These are phyloP conservation scores for Sicyos baderoa DNA, from an alignment of 306 rosid genomes.

Conservation along the genomic window DNA sequence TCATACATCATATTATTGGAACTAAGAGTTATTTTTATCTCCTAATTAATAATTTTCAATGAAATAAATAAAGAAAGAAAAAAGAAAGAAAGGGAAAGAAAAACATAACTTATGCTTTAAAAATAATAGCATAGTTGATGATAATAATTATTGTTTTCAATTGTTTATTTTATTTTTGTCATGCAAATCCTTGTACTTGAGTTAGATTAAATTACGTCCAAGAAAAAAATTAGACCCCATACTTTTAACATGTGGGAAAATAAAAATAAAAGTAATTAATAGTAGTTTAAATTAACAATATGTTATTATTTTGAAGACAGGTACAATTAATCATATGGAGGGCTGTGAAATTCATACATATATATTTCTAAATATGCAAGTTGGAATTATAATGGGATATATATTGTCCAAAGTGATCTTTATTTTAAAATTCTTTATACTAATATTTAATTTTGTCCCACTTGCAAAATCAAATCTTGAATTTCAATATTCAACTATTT, in stretches of 20 bases:
- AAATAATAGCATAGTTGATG: background rate
- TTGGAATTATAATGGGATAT: background rate
- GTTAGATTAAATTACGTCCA: background rate
- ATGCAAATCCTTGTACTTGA: background rate
- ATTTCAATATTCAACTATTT: background rate
- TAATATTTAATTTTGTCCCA: constrained; percentile 5
- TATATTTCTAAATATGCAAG: background rate
- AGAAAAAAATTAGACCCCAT: background rate
- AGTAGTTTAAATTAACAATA: background rate
- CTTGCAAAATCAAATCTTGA: constrained; percentile 12
- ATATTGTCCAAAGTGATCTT: background rate
- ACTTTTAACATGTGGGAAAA: background rate
- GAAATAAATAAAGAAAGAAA: too few species aligned
- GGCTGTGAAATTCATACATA: background rate
- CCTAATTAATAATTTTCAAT: too few species aligned
- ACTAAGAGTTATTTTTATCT: too few species aligned
- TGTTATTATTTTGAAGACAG: background rate
- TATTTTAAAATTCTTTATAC: background rate
- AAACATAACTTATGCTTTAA: too few species aligned
- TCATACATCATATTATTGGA: too few species aligned
- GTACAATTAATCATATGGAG: constrained; percentile 7
- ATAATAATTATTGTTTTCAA: background rate
- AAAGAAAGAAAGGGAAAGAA: too few species aligned
- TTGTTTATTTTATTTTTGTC: background rate
- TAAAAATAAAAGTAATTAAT: too few species aligned